Percentiles rank a stretch among this genome's conserved stretches.
Conservation (phyloP, 441 rosid species). For the Gossypium aridum region DNA sequence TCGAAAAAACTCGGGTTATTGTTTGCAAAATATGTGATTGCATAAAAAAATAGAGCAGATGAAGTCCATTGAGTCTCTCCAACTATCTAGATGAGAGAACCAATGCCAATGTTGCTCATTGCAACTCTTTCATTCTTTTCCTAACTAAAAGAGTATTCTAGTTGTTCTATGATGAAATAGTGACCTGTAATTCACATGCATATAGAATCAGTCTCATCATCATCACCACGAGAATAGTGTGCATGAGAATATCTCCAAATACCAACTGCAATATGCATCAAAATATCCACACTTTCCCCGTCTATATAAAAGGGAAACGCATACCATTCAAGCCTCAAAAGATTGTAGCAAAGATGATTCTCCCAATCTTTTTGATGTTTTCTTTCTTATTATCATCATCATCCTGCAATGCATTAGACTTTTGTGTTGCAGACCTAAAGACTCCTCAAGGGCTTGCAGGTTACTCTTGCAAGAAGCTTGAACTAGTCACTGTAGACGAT, state of each 20-base stretch:
- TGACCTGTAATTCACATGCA: conserved; percentile 11
- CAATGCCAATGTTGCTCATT: not conserved
- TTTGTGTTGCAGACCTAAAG: conserved; percentile 57
- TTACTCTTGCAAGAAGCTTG: conserved; percentile 54
- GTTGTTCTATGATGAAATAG: conserved; percentile 7
- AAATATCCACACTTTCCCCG: not conserved
- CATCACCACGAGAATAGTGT: not conserved
- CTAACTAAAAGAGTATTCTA: conserved; percentile 26
- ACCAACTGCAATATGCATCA: conserved; percentile 5
- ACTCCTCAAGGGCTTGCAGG: conserved; percentile 56
- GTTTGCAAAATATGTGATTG: not conserved
- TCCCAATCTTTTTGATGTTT: conserved; percentile 29
- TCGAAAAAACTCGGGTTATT: not conserved
- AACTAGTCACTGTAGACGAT: conserved; percentile 40
- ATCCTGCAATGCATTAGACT: conserved; percentile 53
- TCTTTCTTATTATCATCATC: conserved; percentile 32
- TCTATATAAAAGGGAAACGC: conserved; percentile 19
- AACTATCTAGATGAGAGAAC: too few species aligned
- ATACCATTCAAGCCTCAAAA: not conserved
- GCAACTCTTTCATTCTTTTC: not conserved
- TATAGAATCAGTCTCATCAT: not conserved
- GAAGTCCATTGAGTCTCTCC: not conserved
- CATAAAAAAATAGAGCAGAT: not conserved
- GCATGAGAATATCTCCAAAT: not conserved
- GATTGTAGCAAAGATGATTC: conserved; percentile 5